Percentiles rank a stretch among this genome's conserved stretches.
phyloP scores from a whole-genome alignment of 176 grass and related monocot genomes.

The Secale cereale region DNA sequence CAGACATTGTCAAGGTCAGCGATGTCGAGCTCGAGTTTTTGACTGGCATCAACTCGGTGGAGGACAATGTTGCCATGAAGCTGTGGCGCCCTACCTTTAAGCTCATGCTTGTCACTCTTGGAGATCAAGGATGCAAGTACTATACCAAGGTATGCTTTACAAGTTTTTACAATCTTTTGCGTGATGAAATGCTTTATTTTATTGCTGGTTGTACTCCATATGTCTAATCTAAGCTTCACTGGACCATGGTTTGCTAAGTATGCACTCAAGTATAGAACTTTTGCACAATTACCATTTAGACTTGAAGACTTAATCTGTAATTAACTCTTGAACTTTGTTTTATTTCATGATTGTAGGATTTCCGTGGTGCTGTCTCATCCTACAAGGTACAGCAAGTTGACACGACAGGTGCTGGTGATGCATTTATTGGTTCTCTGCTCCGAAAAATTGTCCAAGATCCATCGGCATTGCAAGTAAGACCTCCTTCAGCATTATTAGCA shows the following conservation, averaged over 20 bases:
- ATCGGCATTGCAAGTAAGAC: slow-evolving; percentile 65
- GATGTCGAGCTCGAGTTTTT: slow-evolving; percentile 90
- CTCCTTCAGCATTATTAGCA: neutral
- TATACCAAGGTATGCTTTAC: slow-evolving; percentile 69
- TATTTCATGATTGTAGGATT: slow-evolving; percentile 54
- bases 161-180: neutral
- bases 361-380: slow-evolving; percentile 58
- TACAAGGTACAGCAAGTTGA: slow-evolving; percentile 79
- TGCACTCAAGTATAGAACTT: neutral
- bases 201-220: neutral
- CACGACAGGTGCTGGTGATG: slow-evolving; percentile 90
- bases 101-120: slow-evolving; percentile 82
- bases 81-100: slow-evolving; percentile 79
- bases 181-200: neutral
- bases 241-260: neutral
- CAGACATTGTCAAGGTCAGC: slow-evolving; percentile 95
- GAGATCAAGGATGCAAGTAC: slow-evolving; percentile 93
- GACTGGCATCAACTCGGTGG: slow-evolving; percentile 64
- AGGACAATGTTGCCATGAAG: slow-evolving; percentile 75
- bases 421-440: slow-evolving; percentile 77
- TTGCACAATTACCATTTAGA: neutral
- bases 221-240: neutral
- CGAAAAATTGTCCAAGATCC: slow-evolving; percentile 62
- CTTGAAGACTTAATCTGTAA: neutral
- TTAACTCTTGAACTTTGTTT: neutral